Percentiles rank a stretch among this genome's conserved stretches.
Evolutionary conservation across 345 rosid genomes (phyloP).

Genomic region (Citrus sp.): DNA sequence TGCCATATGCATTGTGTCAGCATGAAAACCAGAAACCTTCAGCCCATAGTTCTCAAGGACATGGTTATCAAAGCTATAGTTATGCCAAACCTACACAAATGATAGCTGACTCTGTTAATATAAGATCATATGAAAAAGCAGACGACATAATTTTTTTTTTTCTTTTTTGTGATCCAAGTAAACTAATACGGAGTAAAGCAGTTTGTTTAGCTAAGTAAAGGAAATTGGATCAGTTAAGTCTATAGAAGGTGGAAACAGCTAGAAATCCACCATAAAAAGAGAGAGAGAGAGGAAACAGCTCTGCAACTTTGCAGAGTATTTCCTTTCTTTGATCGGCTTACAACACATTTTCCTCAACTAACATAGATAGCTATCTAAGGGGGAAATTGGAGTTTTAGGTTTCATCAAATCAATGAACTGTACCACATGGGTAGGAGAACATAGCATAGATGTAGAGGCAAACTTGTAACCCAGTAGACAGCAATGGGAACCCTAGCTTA

Average conservation of each 20-base stretch:
- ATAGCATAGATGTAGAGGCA: neutral
- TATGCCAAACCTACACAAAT: conserved; percentile 86
- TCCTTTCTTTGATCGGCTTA: neutral
- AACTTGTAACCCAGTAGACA: neutral
- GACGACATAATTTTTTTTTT: neutral
- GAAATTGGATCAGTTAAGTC: neutral
- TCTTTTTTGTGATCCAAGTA: neutral
- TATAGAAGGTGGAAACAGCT: neutral
- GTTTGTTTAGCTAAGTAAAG: neutral
- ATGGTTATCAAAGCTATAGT: conserved; percentile 93
- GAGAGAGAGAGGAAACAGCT: neutral
- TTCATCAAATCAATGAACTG: neutral
- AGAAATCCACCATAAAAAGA: neutral
- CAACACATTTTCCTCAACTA: neutral
- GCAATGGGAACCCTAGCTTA: neutral
- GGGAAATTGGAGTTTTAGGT: neutral
- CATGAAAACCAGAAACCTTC: conserved; percentile 82
- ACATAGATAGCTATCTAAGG: neutral
- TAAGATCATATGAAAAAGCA: conserved; percentile 1
- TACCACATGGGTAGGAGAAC: neutral
- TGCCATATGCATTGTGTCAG: conserved; percentile 99
- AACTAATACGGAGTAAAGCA: neutral
- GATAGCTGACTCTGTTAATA: conserved; percentile 13
- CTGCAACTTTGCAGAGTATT: neutral
- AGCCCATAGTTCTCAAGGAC: conserved; percentile 75